Base-by-base conservation (phyloP, 345 rosid genomes). In the Boechera stricta region DNA sequence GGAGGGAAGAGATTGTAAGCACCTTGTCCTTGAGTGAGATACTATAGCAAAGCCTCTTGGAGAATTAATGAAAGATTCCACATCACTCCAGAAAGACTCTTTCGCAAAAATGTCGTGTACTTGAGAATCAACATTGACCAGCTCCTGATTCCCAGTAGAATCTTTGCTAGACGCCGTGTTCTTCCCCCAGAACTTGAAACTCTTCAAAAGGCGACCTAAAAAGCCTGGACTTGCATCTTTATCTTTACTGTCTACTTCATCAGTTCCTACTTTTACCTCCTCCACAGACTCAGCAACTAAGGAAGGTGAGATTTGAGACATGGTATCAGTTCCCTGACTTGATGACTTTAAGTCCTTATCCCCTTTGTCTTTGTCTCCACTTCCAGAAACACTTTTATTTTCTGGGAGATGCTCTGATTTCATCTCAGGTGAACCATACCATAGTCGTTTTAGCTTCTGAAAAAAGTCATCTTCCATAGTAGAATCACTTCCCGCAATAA, bases 1-100 rank as follows among this genome's bases (percentile, higher is more conserved):
- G 3, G n/a, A 56, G 41, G 7, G 51, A 57, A 45, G 39, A 48
- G 18, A 45, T 9, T 45, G 60, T 75, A 61, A 21, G 45, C 18
- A 94, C 99, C 99, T 92, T 84, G 89, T 92, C 62, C 60, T 86
- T 28, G 97, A 86, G 73, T 75, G 83, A 51, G 84, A 18, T 68
- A 90, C 82, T 77, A 79, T 39, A 51, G 44, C 67, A 10, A 77
- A 86, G 75, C 92, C 99, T 74, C 69, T 80, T 45, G 78, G 75
- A 57, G 92, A 83, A 80, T 80, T 51, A 32, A 92, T 74, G 78
- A 87, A 92, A 71, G 84, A 77, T 79, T 88, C 87, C 82, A 90
- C 35, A 12, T 87, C 87, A 26, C 63, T 74, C 98, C 98, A 88
- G 49, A 89, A 85, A 44, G 81, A 80, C 51, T 81, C 84, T 56